Conservation (phyloP, 345 rosid species). For the Salix arbutifolia region DNA sequence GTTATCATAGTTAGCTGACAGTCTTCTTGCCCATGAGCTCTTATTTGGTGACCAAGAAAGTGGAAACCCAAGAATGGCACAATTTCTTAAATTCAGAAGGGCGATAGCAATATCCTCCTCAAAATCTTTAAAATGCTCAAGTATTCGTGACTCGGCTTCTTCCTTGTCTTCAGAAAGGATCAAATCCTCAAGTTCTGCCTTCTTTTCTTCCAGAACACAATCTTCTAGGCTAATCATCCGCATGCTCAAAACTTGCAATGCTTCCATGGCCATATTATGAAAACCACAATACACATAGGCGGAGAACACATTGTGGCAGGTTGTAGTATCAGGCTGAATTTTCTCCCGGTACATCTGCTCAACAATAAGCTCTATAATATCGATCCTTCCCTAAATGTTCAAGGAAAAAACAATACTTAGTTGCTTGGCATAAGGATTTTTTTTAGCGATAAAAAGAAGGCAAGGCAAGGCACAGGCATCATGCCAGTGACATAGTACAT, state of each 20-base stretch:
- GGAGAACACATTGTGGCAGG: conserved; percentile 55
- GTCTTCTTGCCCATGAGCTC: conserved; percentile 56
- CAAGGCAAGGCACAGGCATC: neutral
- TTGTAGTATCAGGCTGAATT: conserved; percentile 63
- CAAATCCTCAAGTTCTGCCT: conserved; percentile 46
- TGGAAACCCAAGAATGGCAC: conserved; percentile 49
- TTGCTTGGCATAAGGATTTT: too few species aligned
- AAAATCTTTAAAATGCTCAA: conserved; percentile 34
- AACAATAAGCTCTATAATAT: conserved; percentile 54
- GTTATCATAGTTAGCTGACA: conserved; percentile 33
- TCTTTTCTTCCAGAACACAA: conserved; percentile 35
- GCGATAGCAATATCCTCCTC: conserved; percentile 44
- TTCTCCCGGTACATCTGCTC: conserved; percentile 56
- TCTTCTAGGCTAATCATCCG: conserved; percentile 55
- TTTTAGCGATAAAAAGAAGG: neutral
- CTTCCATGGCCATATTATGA: conserved; percentile 54
- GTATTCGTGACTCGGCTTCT: conserved; percentile 48
- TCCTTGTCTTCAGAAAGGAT: conserved; percentile 55
- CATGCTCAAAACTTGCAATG: conserved; percentile 65
- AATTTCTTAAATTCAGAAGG: conserved; percentile 70
- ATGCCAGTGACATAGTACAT: neutral
- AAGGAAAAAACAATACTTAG: too few species aligned
- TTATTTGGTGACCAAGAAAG: conserved; percentile 61
- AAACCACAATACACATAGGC: conserved; percentile 42
- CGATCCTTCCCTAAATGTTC: conserved; percentile 47